Evolutionary conservation across 176 grass and related monocot species (phyloP), one percentile per base, ranked within the genome.

Genomic region (Aegilops longissima): DNA sequence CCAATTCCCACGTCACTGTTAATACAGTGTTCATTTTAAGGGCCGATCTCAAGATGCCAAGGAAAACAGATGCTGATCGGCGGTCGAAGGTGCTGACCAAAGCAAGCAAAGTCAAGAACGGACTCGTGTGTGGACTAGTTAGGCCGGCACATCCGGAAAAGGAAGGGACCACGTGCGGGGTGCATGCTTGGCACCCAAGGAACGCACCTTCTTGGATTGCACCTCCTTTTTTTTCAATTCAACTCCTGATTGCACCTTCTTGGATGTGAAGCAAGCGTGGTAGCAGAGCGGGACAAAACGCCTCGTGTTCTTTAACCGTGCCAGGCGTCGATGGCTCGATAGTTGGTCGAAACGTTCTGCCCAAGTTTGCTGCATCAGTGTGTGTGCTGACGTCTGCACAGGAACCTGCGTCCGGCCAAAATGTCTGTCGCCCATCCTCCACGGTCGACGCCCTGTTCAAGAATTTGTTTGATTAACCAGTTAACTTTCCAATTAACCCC

Each of bases 141-240:
- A 59, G 12, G 6, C 20, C 23, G 40, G 20, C 82, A 44, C 16
- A 54, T 21, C 24, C 54, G 5, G 54, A 8, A 59, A 59, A n/a
- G 10, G 11, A 64, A 31, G 9, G 40, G 51, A 27, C n/a, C 47
- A 42, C 7, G 6, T 73, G 40, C 68, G 73, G 35, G 23, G 39
- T 23, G 40, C 42, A 17, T 81, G 42, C 78, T 87, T 74, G 78
- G 78, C 30, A 23, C 45, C n/a, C 78, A 66, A 81, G 86, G 4
- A 76, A 75, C 77, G 25, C 25, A 25, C 25, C 25, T 25, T 25
- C 25, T 25, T 25, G 25, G 25, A 38, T 38, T 39, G 38, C 38
- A 45, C 44, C 44, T 44, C 36, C 8, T 38, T 45, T 45, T 47
- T 10, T 4, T 47, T 47, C 9, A 13, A 4, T 47, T 47, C 11